Evolutionary conservation across 192 early-diverging fungal species (phyloP).

Genomic region (Gorgonomyces haynaldii): DNA sequence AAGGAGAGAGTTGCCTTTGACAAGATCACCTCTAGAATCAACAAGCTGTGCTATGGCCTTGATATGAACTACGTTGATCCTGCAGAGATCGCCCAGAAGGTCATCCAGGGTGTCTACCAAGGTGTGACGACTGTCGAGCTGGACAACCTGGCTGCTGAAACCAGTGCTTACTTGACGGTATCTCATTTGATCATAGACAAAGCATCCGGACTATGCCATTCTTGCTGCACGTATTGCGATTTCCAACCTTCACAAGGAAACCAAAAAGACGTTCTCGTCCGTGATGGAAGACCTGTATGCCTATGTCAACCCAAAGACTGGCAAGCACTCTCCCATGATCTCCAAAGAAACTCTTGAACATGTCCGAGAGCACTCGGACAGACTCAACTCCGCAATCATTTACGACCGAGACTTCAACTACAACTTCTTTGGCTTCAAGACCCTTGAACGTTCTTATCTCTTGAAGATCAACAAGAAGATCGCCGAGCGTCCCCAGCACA

Average conservation of each 20-base stretch:
- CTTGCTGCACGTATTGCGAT: conserved; percentile 93
- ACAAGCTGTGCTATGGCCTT: conserved; percentile 87
- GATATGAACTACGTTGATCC: conserved; percentile 88
- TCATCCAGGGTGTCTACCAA: conserved; percentile 88
- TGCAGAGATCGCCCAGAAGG: conserved; percentile 82
- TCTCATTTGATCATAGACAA: conserved; percentile 38
- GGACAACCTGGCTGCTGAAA: conserved; percentile 95
- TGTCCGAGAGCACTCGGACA: conserved; percentile 63
- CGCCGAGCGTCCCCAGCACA: conserved; percentile 92
- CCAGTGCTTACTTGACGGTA: conserved; percentile 53
- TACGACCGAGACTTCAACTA: conserved; percentile 97
- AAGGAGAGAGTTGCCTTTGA: conserved; percentile 92
- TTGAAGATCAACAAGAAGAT: conserved; percentile 75
- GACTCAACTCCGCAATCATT: conserved; percentile 88
- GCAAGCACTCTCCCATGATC: conserved; percentile 82
- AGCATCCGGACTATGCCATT: conserved; percentile 92
- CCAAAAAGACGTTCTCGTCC: conserved; percentile 62
- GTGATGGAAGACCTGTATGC: conserved; percentile 76
- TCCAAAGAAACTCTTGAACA: conserved; percentile 58
- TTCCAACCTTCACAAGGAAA: conserved; percentile 74
- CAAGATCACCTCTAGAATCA: conserved; percentile 82
- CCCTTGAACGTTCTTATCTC: conserved; percentile 91
- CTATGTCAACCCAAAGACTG: conserved; percentile 84
- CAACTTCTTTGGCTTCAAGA: conserved; percentile 99
- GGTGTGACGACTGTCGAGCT: conserved; percentile 94